A percentile compares a stretch with the other conserved stretches of the same genome.
phyloP scores from a whole-genome alignment of 352 stramenopile species.

The Phytopythium mirpurense region DNA sequence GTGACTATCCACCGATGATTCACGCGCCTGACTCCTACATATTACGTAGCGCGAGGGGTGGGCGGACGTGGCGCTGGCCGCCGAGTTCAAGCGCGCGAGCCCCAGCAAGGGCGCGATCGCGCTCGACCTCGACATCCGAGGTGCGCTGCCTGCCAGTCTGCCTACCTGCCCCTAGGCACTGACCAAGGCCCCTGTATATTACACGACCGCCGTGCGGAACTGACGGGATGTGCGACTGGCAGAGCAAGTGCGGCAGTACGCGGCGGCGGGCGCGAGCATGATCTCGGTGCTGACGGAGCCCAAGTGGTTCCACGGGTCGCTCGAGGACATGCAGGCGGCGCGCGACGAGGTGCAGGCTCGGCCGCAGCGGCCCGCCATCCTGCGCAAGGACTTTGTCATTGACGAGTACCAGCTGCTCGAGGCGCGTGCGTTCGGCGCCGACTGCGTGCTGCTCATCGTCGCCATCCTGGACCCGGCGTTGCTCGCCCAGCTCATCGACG shows the following conservation, averaged over 20 bases:
- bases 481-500: conserved; percentile 57
- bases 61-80: conserved; percentile 89
- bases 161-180: too few relatives aligned
- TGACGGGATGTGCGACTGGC: too few relatives aligned
- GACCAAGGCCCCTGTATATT: too few relatives aligned
- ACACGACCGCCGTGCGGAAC: too few relatives aligned
- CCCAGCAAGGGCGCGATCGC: conserved; percentile 97
- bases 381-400: conserved; percentile 95
- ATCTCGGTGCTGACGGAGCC: conserved; percentile 98
- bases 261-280: conserved; percentile 90
- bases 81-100: conserved; percentile 98
- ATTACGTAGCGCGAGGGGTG: conserved; percentile 46
- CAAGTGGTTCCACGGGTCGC: conserved; percentile 96
- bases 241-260: conserved; percentile 92
- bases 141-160: too few relatives aligned
- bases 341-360: conserved; percentile 43
- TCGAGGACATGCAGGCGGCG: conserved; percentile 80
- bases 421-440: conserved; percentile 91
- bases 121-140: conserved; percentile 53
- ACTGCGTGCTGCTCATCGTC: conserved; percentile 98
- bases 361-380: conserved; percentile 53
- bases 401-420: conserved; percentile 94
- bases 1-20: too few relatives aligned
- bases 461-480: conserved; percentile 75
- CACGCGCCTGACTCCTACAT: too few relatives aligned